These are phyloP conservation scores for Lichtheimia hyalospora DNA, from an alignment of 371 early-diverging fungal genomes.

Conservation along the genomic window DNA sequence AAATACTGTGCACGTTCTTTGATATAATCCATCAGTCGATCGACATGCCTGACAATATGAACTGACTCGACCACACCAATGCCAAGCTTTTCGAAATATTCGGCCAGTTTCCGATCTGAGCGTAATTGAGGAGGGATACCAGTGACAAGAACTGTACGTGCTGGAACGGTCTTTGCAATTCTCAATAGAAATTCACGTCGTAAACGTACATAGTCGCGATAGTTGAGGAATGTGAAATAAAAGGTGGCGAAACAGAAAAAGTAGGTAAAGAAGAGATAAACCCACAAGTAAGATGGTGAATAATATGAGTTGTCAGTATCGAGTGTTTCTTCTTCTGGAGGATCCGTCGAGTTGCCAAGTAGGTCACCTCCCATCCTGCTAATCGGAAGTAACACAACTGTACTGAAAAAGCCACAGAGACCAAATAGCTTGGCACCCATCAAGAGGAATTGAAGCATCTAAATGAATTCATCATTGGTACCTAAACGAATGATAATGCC, in stretches of 20 bases:
- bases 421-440: conserved; percentile 52
- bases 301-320: conserved; percentile 11
- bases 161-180: conserved; percentile 49
- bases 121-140: conserved; percentile 59
- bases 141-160: conserved; percentile 61
- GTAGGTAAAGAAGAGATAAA: conserved; percentile 63
- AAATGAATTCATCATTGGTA: not conserved
- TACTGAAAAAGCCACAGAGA: conserved; percentile 51
- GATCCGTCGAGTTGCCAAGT: conserved; percentile 26
- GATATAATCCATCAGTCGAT: conserved; percentile 42
- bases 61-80: conserved; percentile 62
- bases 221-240: conserved; percentile 61
- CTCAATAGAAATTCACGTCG: conserved; percentile 54
- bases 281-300: conserved; percentile 47
- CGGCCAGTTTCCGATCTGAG: conserved; percentile 49
- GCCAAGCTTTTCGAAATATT: conserved; percentile 58
- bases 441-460: conserved; percentile 55
- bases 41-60: conserved; percentile 59
- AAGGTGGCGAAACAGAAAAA: conserved; percentile 60
- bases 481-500: too few species aligned
- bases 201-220: conserved; percentile 56
- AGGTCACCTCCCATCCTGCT: conserved; percentile 50
- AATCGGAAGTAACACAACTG: conserved; percentile 45
- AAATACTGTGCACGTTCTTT: conserved; percentile 45
- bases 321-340: conserved; percentile 12